Evolutionary conservation across 1,139 yeast species (phyloP).

Genomic region (Wickerhamomyces sp.): DNA sequence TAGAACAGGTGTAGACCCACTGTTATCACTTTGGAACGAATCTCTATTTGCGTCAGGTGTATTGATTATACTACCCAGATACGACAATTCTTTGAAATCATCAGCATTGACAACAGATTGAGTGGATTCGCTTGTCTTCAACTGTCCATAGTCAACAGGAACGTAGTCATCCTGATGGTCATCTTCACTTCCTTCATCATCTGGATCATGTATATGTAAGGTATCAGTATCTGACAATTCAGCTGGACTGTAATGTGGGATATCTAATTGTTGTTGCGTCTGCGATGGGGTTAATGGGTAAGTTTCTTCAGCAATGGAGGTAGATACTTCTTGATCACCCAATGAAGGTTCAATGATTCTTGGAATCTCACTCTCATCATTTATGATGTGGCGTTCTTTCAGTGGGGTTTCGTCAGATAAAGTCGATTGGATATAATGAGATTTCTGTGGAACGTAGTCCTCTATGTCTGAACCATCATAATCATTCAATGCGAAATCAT

Average conservation of each 20-base stretch:
- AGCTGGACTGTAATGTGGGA: conserved; percentile 10
- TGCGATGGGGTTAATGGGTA: no score
- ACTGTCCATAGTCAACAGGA: background rate
- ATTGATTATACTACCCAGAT: conserved; percentile 17
- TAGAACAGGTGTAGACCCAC: background rate
- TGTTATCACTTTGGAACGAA: background rate
- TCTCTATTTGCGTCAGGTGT: conserved; percentile 15
- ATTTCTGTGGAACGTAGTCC: background rate
- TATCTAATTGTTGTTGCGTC: background rate
- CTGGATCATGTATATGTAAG: conserved; percentile 17
- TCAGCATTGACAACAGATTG: conserved; percentile 1
- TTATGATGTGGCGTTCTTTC: no score
- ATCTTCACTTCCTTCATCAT: background rate
- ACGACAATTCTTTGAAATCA: conserved; percentile 18
- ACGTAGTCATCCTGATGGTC: background rate
- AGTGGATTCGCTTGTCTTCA: no score
- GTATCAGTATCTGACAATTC: conserved; percentile 23
- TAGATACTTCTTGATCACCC: background rate
- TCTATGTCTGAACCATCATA: background rate
- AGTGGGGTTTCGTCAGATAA: background rate
- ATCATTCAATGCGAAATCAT: background rate
- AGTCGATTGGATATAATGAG: background rate
- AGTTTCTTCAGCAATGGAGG: background rate
- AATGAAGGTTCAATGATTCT: no score
- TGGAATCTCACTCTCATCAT: no score